Evolutionary conservation across 129 eudicot species (phyloP).

Genomic region (Lonicera japonica): DNA sequence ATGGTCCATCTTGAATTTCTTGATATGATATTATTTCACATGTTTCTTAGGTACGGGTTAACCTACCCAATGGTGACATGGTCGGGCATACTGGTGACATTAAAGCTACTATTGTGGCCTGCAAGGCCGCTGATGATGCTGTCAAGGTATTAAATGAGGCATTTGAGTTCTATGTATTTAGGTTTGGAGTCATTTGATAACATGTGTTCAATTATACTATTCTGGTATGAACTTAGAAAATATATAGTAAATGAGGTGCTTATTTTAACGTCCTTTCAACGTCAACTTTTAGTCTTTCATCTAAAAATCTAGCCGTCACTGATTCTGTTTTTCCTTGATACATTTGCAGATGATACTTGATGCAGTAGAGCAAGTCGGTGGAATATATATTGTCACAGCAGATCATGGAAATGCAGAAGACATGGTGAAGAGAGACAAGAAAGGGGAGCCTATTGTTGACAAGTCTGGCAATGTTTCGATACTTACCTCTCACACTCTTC

Average conservation of each 20-base stretch:
- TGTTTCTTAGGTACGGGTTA: slow-evolving; percentile 68
- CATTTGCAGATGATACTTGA: slow-evolving; percentile 65
- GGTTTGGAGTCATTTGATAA: background rate
- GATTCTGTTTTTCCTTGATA: background rate
- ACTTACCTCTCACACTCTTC: slow-evolving; percentile 81
- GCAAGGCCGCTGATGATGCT: slow-evolving; percentile 95
- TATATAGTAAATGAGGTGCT: too few relatives aligned
- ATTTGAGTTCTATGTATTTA: background rate
- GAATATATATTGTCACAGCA: slow-evolving; percentile 82
- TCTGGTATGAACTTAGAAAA: too few relatives aligned
- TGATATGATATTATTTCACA: background rate
- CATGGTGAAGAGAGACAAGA: slow-evolving; percentile 93
- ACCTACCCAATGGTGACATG: slow-evolving; percentile 92
- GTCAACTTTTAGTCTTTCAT: background rate
- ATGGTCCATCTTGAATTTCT: background rate
- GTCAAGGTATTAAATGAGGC: slow-evolving; percentile 52
- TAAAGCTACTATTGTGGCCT: slow-evolving; percentile 77
- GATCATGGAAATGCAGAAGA: slow-evolving; percentile 99
- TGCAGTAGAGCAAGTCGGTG: slow-evolving; percentile 95
- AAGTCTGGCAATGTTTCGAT: slow-evolving; percentile 72
- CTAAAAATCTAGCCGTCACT: background rate
- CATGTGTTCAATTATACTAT: too few relatives aligned
- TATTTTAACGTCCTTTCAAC: too few relatives aligned
- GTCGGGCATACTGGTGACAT: slow-evolving; percentile 97
- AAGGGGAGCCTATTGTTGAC: slow-evolving; percentile 78